phyloP scores from a whole-genome alignment of 1,284 basidiomycete species.

The Leccinum huronense region DNA sequence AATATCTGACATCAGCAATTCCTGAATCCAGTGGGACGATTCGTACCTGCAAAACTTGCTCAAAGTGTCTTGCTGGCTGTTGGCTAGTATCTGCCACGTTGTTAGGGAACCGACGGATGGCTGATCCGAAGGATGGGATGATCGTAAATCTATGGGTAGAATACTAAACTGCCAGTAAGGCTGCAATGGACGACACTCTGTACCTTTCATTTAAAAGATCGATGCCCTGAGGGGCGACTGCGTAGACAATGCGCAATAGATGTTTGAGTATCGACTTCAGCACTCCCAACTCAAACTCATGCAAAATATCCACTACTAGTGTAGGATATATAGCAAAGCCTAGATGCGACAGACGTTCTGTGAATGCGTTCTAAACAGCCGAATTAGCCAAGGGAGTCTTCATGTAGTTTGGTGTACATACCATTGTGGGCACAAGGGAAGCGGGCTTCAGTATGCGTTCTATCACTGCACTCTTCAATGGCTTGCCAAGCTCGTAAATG shows the following conservation, averaged over 20 bases:
- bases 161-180: no score
- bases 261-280: conserved; percentile 14
- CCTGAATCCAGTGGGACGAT: neutral
- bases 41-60: conserved; percentile 11
- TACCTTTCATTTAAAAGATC: conserved; percentile 3
- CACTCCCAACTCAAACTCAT: conserved; percentile 15
- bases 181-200: neutral
- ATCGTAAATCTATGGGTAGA: neutral
- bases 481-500: neutral
- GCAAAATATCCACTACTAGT: conserved; percentile 10
- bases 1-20: no score
- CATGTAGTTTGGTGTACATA: no score
- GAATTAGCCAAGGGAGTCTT: no score
- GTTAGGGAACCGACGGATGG: conserved; percentile 4
- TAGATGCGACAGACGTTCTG: neutral
- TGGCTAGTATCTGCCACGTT: conserved; percentile 5
- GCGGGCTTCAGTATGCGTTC: no score
- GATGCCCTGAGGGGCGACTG: neutral
- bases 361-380: neutral
- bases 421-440: no score
- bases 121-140: neutral
- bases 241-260: conserved; percentile 8
- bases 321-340: neutral
- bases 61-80: conserved; percentile 4
- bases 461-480: neutral